These are phyloP conservation scores for Trichoderma orchidacearum DNA, from an alignment of 495 filamentous ascomycete genomes.

Conservation along the genomic window DNA sequence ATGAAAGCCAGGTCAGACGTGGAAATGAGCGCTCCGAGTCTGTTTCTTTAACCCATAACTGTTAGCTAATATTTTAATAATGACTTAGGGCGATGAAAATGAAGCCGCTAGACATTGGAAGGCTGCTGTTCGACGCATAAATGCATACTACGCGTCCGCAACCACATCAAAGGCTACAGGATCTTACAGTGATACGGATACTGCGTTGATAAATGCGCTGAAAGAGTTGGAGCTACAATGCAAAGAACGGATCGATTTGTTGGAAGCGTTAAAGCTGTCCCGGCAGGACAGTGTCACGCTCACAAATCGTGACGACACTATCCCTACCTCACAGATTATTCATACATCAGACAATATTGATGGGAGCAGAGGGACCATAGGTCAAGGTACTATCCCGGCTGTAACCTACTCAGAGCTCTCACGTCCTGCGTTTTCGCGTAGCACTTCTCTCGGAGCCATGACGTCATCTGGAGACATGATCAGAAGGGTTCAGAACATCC, in stretches of 20 bases:
- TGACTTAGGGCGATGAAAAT: slow-evolving; percentile 66
- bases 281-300: slow-evolving; percentile 41
- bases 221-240: slow-evolving; percentile 79
- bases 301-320: slow-evolving; percentile 7
- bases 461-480: slow-evolving; percentile 35
- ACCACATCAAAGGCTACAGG: slow-evolving; percentile 47
- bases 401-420: slow-evolving; percentile 66
- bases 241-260: slow-evolving; percentile 81
- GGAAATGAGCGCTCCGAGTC: neutral
- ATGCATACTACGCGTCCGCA: slow-evolving; percentile 70
- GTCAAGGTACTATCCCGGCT: slow-evolving; percentile 66
- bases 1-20: slow-evolving; percentile 65
- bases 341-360: slow-evolving; percentile 10
- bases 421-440: slow-evolving; percentile 50
- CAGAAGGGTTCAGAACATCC: slow-evolving; percentile 12
- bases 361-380: slow-evolving; percentile 52
- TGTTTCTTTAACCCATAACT: neutral
- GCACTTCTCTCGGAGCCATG: slow-evolving; percentile 36
- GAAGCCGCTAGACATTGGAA: slow-evolving; percentile 91
- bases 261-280: slow-evolving; percentile 69
- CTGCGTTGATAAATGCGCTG: slow-evolving; percentile 66
- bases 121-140: slow-evolving; percentile 79
- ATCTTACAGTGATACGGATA: slow-evolving; percentile 75
- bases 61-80: slow-evolving; percentile 1
- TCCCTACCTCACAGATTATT: slow-evolving; percentile 13